These are phyloP conservation scores for Triangularia verruculosa DNA, from an alignment of 2,329 filamentous ascomycete genomes.

Conservation along the genomic window DNA sequence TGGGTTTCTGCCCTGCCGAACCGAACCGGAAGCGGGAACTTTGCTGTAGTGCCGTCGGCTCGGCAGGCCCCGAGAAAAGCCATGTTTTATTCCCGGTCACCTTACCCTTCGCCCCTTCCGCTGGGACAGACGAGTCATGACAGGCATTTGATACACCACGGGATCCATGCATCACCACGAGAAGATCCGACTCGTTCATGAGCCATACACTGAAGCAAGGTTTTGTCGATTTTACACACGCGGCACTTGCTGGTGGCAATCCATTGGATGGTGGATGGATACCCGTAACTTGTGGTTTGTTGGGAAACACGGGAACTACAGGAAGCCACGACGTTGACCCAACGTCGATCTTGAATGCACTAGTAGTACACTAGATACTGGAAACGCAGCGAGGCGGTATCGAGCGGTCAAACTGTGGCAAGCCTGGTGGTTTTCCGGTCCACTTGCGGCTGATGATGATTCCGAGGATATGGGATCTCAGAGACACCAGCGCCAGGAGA, in stretches of 20 bases:
- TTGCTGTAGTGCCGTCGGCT: not conserved
- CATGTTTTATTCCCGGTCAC: not conserved
- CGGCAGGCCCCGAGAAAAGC: not conserved
- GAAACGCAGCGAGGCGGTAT: not conserved
- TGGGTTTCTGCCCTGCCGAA: not conserved
- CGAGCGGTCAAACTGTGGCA: not conserved
- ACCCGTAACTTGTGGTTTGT: not conserved
- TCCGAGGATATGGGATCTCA: not conserved
- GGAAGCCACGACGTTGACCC: not conserved
- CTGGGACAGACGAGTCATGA: no score
- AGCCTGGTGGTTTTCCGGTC: not conserved
- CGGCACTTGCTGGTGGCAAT: not conserved
- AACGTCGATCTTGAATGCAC: not conserved
- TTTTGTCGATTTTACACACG: not conserved
- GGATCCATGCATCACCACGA: not conserved
- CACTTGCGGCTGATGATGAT: not conserved
- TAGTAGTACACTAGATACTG: not conserved
- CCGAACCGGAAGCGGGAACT: not conserved
- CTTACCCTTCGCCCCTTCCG: not conserved
- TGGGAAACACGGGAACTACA: no score
- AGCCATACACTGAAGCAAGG: not conserved
- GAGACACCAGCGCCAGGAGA: not conserved
- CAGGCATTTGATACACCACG: no score
- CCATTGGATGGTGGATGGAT: no score
- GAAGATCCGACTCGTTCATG: not conserved